Evolutionary conservation across 176 grass and related monocot species (phyloP).

Genomic region (Saccharum officinarum): DNA sequence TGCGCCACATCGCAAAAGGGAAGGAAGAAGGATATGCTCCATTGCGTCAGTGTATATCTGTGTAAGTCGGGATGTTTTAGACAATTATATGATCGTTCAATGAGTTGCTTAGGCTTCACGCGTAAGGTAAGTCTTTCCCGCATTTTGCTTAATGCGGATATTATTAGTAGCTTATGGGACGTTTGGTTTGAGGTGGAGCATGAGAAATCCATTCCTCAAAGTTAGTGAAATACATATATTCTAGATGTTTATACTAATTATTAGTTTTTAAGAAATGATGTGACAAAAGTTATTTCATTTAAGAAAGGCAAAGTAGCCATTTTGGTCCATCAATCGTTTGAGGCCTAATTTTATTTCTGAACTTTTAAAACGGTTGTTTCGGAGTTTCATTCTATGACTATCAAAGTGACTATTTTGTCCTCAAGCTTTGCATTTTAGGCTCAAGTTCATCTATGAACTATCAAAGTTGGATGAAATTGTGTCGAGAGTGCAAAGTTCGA

Average conservation of each 20-base stretch:
- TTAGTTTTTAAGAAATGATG: neutral
- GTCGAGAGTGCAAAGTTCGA: too few relatives aligned
- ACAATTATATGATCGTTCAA: conserved; percentile 2
- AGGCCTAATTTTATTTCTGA: too few relatives aligned
- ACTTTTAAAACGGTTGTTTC: too few relatives aligned
- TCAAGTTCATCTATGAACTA: too few relatives aligned
- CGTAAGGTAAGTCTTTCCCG: neutral
- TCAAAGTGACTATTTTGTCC: too few relatives aligned
- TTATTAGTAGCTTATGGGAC: neutral
- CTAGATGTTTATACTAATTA: neutral
- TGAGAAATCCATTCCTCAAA: neutral
- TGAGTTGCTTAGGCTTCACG: conserved; percentile 27
- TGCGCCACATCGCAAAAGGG: conserved; percentile 43
- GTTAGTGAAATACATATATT: neutral
- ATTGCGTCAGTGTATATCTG: neutral
- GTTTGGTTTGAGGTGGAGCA: neutral
- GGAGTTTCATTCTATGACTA: too few relatives aligned
- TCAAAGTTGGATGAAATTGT: too few relatives aligned
- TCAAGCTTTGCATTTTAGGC: too few relatives aligned
- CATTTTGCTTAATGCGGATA: conserved; percentile 1
- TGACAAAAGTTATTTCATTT: neutral
- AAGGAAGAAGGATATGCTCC: neutral
- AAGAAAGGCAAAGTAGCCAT: neutral
- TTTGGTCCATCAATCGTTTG: too few relatives aligned
- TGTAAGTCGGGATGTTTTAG: neutral